Evolutionary conservation across 2,329 filamentous ascomycete species (phyloP).

Genomic region (Pyrenophora tritici-repentis): DNA sequence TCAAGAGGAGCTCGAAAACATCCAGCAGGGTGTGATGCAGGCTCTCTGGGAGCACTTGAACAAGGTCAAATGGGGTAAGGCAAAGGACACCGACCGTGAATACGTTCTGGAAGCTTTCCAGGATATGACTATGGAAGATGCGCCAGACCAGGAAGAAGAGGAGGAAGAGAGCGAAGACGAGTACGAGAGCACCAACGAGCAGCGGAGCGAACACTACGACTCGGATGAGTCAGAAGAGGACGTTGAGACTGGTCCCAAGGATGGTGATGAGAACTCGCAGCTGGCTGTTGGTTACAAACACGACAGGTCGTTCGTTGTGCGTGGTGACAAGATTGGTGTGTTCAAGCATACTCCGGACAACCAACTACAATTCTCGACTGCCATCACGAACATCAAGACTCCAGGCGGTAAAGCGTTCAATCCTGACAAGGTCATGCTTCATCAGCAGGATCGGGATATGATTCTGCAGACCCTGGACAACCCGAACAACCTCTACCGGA

Average conservation of each 20-base stretch:
- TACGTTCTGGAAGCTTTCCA: conserved; percentile 96
- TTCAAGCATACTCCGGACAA: conserved; percentile 97
- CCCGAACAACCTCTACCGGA: conserved; percentile 89
- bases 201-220: conserved; percentile 74
- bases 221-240: conserved; percentile 81
- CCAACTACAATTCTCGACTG: conserved; percentile 92
- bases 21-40: conserved; percentile 93
- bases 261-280: conserved; percentile 88
- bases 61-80: conserved; percentile 89
- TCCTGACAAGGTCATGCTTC: conserved; percentile 95
- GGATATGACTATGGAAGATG: conserved; percentile 89
- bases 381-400: conserved; percentile 93
- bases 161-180: conserved; percentile 66
- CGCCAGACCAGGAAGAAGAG: conserved; percentile 59
- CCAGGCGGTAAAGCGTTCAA: conserved; percentile 81
- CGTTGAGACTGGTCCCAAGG: conserved; percentile 67
- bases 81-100: conserved; percentile 88
- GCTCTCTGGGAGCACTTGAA: conserved; percentile 97
- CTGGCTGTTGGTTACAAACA: conserved; percentile 96
- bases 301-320: conserved; percentile 94
- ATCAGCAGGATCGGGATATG: conserved; percentile 87
- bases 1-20: conserved; percentile 76
- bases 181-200: conserved; percentile 66
- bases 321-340: conserved; percentile 96
- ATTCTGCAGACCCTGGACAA: conserved; percentile 82